Conservation (phyloP, 2,329 filamentous ascomycete genomes). For the Phialophora chinensis region DNA sequence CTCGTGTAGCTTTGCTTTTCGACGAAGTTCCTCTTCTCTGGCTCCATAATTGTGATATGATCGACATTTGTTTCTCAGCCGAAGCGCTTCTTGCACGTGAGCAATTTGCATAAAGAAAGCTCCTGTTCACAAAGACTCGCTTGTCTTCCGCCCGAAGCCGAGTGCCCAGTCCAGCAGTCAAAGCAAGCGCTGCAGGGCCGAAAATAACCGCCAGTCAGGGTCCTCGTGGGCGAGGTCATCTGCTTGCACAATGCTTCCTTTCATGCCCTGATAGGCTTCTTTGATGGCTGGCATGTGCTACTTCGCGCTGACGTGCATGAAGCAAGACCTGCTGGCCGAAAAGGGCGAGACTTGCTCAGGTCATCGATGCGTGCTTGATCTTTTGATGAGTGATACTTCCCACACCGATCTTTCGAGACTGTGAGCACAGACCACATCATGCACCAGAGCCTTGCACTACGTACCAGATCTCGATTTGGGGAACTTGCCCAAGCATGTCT, state of each 20-base stretch:
- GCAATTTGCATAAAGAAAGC: constrained; percentile 8
- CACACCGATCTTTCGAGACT: background rate
- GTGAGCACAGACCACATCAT: background rate
- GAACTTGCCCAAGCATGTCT: background rate
- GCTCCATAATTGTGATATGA: background rate
- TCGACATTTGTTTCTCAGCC: background rate
- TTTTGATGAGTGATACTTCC: background rate
- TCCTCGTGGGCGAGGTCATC: constrained; percentile 5
- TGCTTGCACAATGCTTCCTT: constrained; percentile 1
- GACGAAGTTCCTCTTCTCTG: background rate
- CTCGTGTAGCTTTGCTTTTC: background rate
- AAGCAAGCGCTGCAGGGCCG: constrained; percentile 10
- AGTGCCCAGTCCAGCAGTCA: background rate
- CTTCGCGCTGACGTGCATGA: constrained; percentile 15
- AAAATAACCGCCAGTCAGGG: constrained; percentile 20
- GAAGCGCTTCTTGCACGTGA: background rate
- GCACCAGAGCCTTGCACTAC: background rate
- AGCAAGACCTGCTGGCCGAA: background rate
- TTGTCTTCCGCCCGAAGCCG: constrained; percentile 20
- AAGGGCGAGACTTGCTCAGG: background rate
- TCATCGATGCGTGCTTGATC: constrained; percentile 3
- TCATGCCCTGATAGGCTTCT: constrained; percentile 8
- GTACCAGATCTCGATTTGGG: background rate
- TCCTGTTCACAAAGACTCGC: constrained; percentile 5
- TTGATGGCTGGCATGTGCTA: background rate